Evolutionary conservation across 371 early-diverging fungal species (phyloP), one percentile per base, ranked within the genome.

Genomic region (Fennellomyces sp.): DNA sequence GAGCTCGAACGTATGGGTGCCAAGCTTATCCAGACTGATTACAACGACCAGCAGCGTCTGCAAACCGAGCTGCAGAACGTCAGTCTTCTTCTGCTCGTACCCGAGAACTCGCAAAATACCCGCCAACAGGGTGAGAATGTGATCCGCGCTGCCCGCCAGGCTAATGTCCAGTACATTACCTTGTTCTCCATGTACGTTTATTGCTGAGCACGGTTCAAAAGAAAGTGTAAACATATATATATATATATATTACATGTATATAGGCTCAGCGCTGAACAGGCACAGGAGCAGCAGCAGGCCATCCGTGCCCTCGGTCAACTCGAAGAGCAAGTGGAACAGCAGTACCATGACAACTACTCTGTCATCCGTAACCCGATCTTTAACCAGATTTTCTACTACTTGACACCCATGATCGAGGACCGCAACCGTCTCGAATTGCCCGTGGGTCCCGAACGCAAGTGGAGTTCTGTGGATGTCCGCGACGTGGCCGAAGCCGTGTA

Each of bases 101-200:
- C 73, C n/a, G 78, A 78, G 38, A 48, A 64, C 29, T 64, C 68
- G 29, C 8, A 39, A 12, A 47, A 75, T 3, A 56, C 66, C 31
- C 42, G 67, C 7, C 63, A 65, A 50, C 66, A 70, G 50, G 75
- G 66, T 47, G 64, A 78, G n/a, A 56, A 52, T 33, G 47, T 78
- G 38, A 58, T 75, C 19, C 63, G 64, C 25, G 64, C 52, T 27
- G 64, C 68, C 2, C 62, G 64, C 39, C 27, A 69, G 26, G 21
- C 63, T 26, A 58, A 66, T 1, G 66, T 73, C 19, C 60, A 75
- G 15, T 61, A 68, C 33, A 2, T 78, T 19, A 53, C 49, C 17
- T 45, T 78, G 63, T 35, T 73, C 41, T 78, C 78, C 10, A 28
- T 63, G 77, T 77, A 71, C 61, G 72, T 38, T 29, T 35, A 23